These are phyloP conservation scores for Fusarium pseudograminearum DNA, from an alignment of 2,329 filamentous ascomycete genomes.

Conservation along the genomic window DNA sequence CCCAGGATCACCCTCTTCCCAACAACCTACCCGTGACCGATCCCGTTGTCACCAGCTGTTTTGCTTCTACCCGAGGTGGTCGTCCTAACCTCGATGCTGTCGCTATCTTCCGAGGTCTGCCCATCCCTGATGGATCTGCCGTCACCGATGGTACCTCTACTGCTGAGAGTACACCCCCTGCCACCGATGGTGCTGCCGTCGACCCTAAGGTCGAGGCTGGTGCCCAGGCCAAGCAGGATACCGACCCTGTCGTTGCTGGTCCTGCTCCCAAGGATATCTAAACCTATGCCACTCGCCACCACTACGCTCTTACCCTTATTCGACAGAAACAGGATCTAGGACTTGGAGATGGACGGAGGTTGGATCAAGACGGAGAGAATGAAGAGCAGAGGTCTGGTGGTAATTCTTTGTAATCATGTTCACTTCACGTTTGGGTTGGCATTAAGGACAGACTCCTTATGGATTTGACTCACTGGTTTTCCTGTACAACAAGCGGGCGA, in stretches of 20 bases:
- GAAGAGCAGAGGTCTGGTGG: not conserved
- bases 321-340: not conserved
- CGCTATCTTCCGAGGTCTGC: not conserved
- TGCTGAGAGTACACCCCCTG: no score
- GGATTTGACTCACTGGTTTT: constrained; percentile 16
- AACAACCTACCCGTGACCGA: no score
- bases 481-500: constrained; percentile 1
- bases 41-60: no score
- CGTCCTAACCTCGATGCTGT: not conserved
- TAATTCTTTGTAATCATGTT: not conserved
- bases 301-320: not conserved
- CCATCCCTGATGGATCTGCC: not conserved
- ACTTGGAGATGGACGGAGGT: not conserved
- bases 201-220: no score
- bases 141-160: not conserved
- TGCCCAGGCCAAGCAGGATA: not conserved
- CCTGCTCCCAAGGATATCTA: constrained; percentile 4
- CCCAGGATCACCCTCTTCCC: not conserved
- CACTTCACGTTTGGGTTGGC: not conserved
- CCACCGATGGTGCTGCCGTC: not conserved
- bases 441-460: not conserved
- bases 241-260: not conserved
- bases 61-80: no score
- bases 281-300: not conserved
- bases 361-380: not conserved